Conservation (phyloP, 495 filamentous ascomycete genomes). For the Hypoxylon cercidicola region DNA sequence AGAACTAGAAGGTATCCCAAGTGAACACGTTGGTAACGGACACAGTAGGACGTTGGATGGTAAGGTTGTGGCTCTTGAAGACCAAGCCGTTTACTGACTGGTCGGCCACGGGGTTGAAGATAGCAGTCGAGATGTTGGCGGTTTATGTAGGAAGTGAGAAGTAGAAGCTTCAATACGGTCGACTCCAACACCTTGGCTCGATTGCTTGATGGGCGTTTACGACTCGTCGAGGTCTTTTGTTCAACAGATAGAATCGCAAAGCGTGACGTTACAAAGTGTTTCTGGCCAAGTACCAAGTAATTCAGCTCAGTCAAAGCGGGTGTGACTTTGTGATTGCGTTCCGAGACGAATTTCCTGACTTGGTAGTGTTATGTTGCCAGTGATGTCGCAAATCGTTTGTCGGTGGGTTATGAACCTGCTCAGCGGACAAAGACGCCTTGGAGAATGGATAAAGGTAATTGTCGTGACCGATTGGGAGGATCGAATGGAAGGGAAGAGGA, state of each 20-base stretch:
- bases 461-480: constrained; percentile 38
- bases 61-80: constrained; percentile 33
- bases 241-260: constrained; percentile 30
- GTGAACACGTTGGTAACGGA: constrained; percentile 45
- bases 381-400: constrained; percentile 43
- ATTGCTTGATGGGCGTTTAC: constrained; percentile 28
- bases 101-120: constrained; percentile 38
- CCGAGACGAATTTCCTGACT: constrained; percentile 55
- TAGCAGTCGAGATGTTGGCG: constrained; percentile 35
- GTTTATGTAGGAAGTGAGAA: constrained; percentile 28
- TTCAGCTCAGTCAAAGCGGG: constrained; percentile 37
- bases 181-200: constrained; percentile 40
- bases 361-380: constrained; percentile 32
- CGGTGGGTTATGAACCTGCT: constrained; percentile 41
- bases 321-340: constrained; percentile 58
- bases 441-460: constrained; percentile 36
- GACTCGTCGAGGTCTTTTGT: constrained; percentile 44
- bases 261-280: constrained; percentile 36
- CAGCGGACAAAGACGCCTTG: constrained; percentile 37
- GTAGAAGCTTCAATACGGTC: constrained; percentile 26
- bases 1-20: constrained; percentile 26
- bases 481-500: constrained; percentile 29
- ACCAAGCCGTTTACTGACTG: constrained; percentile 41
- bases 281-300: constrained; percentile 34
- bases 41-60: constrained; percentile 38